A percentile compares a stretch with the other conserved stretches of the same genome.
phyloP scores from a whole-genome alignment of 805 yeast species.

The Geotrichum ghanense region DNA sequence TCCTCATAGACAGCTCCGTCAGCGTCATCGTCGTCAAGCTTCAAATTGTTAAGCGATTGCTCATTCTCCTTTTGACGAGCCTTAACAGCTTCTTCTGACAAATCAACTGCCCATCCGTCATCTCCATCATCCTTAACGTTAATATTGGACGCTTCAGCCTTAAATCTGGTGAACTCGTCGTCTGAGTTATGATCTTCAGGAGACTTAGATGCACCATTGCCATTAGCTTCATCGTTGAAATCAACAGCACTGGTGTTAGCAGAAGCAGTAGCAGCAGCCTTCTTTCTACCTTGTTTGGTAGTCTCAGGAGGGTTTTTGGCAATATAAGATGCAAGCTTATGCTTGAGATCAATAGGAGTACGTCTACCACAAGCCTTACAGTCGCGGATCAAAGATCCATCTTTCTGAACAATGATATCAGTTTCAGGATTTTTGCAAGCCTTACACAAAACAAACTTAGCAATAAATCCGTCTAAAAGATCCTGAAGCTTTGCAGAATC shows the following conservation, averaged over 20 bases:
- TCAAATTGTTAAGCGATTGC: constrained; percentile 32
- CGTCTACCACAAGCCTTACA: constrained; percentile 98
- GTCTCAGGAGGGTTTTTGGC: constrained; percentile 69
- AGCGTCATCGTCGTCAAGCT: constrained; percentile 28
- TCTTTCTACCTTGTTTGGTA: constrained; percentile 40
- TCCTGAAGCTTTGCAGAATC: constrained; percentile 87
- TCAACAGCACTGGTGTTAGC: constrained; percentile 72
- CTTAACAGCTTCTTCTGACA: constrained; percentile 90
- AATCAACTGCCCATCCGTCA: constrained; percentile 96
- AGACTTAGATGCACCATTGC: constrained; percentile 18
- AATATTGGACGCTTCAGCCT: constrained; percentile 70
- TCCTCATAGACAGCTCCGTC: constrained; percentile 48
- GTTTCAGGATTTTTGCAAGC: constrained; percentile 97
- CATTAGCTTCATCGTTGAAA: constrained; percentile 9
- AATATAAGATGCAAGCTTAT: constrained; percentile 77
- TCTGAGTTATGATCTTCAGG: constrained; percentile 39
- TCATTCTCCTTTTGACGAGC: constrained; percentile 84
- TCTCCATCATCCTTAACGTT: constrained; percentile 57
- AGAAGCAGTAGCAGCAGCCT: constrained; percentile 77
- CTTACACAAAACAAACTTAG: constrained; percentile 85
- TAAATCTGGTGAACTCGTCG: constrained; percentile 65
- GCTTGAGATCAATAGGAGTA: constrained; percentile 72
- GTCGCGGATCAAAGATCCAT: constrained; percentile 70
- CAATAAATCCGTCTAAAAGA: constrained; percentile 85
- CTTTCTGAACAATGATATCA: constrained; percentile 69